Percentiles rank a stretch among this genome's conserved stretches.
Conservation (phyloP, 352 stramenopile species). For the Pythium aquatile region DNA sequence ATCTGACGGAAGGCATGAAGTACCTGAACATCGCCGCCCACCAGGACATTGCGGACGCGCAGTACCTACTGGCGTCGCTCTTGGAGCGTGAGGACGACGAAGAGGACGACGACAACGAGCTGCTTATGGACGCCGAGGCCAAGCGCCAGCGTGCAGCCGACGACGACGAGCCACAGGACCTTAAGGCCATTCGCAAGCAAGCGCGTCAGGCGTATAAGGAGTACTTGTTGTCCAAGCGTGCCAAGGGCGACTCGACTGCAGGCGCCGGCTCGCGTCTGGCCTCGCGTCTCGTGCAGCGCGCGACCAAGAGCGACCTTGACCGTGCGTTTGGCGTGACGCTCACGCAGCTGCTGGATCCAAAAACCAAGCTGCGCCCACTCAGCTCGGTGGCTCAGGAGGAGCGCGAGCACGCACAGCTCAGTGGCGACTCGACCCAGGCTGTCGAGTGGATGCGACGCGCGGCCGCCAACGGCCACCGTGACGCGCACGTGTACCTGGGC, state of each 20-base stretch:
- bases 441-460: slow-evolving; percentile 82
- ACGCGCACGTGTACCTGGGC: slow-evolving; percentile 78
- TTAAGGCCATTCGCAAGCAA: slow-evolving; percentile 78
- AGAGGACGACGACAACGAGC: slow-evolving; percentile 23
- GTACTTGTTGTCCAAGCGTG: slow-evolving; percentile 54
- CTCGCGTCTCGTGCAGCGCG: slow-evolving; percentile 50
- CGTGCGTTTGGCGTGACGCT: slow-evolving; percentile 72
- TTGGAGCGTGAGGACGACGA: slow-evolving; percentile 42
- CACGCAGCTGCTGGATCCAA: slow-evolving; percentile 64
- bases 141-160: slow-evolving; percentile 54
- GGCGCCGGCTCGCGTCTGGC: slow-evolving; percentile 12
- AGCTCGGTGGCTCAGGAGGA: slow-evolving; percentile 27
- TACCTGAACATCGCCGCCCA: slow-evolving; percentile 57
- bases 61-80: slow-evolving; percentile 71
- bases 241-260: slow-evolving; percentile 17
- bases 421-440: slow-evolving; percentile 54
- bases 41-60: slow-evolving; percentile 63
- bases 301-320: slow-evolving; percentile 56
- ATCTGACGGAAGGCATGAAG: slow-evolving; percentile 59
- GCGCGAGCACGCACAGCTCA: slow-evolving; percentile 29
- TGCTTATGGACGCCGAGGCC: slow-evolving; percentile 66
- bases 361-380: slow-evolving; percentile 48
- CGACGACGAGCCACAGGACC: slow-evolving; percentile 49
- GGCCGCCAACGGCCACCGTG: slow-evolving; percentile 67
- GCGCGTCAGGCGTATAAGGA: slow-evolving; percentile 75